Evolutionary conservation across 805 yeast species (phyloP).

Genomic region (Yamadazyma kitorensis): DNA sequence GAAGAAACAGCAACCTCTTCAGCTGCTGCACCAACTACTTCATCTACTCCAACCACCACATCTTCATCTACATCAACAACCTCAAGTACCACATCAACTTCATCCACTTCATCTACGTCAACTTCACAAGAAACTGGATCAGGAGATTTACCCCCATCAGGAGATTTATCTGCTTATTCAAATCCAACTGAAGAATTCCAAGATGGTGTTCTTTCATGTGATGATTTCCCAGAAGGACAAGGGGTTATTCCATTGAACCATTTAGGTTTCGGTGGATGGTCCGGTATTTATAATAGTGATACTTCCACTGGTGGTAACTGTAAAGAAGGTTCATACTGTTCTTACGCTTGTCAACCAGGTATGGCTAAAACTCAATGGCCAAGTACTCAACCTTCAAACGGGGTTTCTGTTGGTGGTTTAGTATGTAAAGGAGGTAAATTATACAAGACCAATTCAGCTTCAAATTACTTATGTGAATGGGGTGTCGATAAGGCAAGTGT

Average conservation of each 20-base stretch:
- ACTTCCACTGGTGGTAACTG: constrained; percentile 43
- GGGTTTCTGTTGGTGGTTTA: constrained; percentile 73
- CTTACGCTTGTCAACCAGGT: constrained; percentile 77
- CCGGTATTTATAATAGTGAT: constrained; percentile 48
- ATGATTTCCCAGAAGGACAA: constrained; percentile 68
- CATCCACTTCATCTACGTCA: constrained; percentile 21
- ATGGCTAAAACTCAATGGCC: constrained; percentile 85
- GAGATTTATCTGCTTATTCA: constrained; percentile 50
- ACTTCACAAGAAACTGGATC: constrained; percentile 22
- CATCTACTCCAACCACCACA: constrained; percentile 13
- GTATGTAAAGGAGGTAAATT: constrained; percentile 59
- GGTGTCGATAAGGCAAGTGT: constrained; percentile 56
- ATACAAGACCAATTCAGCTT: constrained; percentile 54
- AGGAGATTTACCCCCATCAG: constrained; percentile 28
- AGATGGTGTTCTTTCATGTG: constrained; percentile 72
- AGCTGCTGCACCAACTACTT: constrained; percentile 16
- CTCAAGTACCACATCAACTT: constrained; percentile 9
- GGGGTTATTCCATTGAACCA: constrained; percentile 58
- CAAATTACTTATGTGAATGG: constrained; percentile 62
- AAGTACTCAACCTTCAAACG: constrained; percentile 58
- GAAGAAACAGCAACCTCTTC: constrained; percentile 21
- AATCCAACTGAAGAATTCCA: constrained; percentile 53
- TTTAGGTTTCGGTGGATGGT: constrained; percentile 42
- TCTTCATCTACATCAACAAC: constrained; percentile 17
- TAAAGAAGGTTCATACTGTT: constrained; percentile 67